Evolutionary conservation across 441 rosid species (phyloP).

Genomic region (Sinapis alba): DNA sequence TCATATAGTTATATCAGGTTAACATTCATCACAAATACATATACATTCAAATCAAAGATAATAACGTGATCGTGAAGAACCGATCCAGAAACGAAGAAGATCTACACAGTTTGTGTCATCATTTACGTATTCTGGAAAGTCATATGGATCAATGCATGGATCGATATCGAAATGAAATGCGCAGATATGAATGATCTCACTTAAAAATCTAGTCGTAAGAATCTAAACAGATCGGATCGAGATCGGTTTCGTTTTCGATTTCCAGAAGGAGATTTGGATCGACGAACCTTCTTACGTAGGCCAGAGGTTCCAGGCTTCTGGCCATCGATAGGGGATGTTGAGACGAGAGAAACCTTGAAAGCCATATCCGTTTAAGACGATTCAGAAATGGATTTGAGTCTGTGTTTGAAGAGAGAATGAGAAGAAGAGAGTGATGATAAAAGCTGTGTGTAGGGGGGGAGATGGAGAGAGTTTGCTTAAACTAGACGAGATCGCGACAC

Average conservation of each 20-base stretch:
- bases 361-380: conserved; percentile 45
- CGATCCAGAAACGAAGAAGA: conserved; percentile 4
- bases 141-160: conserved; percentile 12
- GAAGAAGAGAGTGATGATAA: conserved; percentile 2
- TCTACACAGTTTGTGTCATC: neutral
- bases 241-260: neutral
- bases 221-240: neutral
- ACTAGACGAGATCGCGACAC: conserved; percentile 32
- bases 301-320: conserved; percentile 99
- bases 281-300: conserved; percentile 92
- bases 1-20: neutral
- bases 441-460: neutral
- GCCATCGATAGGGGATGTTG: conserved; percentile 74
- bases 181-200: neutral
- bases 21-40: neutral
- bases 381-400: conserved; percentile 4
- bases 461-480: conserved; percentile 10
- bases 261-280: neutral
- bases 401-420: neutral
- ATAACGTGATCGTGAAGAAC: neutral
- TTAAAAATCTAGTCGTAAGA: neutral
- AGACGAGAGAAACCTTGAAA: conserved; percentile 64
- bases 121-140: neutral
- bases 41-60: neutral
- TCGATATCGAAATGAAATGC: neutral